Conservation (phyloP, 2,329 filamentous ascomycete genomes). For the Ceratocystis smalleyi region DNA sequence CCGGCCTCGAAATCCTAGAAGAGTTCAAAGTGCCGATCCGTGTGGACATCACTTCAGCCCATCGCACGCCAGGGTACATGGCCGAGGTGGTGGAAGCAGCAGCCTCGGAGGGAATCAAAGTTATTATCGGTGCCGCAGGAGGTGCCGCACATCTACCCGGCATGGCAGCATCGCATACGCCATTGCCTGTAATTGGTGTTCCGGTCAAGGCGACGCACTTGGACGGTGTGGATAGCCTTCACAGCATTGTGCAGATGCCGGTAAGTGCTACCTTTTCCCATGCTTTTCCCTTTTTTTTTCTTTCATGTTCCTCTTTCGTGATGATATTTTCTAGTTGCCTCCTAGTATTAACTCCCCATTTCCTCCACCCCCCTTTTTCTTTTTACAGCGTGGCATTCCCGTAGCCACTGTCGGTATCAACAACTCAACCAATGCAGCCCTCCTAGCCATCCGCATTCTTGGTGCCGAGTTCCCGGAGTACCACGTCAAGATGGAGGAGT, state of each 20-base stretch:
- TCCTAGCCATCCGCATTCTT: slow-evolving; percentile 55
- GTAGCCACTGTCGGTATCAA: slow-evolving; percentile 66
- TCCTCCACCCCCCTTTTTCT: neutral
- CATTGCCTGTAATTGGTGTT: slow-evolving; percentile 61
- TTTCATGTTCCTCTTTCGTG: slow-evolving; percentile 27
- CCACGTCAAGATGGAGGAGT: slow-evolving; percentile 41
- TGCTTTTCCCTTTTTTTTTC: slow-evolving; percentile 19
- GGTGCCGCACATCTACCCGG: slow-evolving; percentile 59
- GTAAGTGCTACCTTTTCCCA: slow-evolving; percentile 26
- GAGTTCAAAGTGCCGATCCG: slow-evolving; percentile 59
- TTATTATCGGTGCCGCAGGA: slow-evolving; percentile 61
- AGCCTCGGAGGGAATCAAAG: slow-evolving; percentile 49
- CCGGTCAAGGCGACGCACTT: slow-evolving; percentile 59
- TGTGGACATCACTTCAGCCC: slow-evolving; percentile 63
- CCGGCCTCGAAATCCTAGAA: slow-evolving; percentile 49
- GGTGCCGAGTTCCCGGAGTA: slow-evolving; percentile 42
- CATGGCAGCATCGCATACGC: slow-evolving; percentile 58
- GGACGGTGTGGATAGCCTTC: slow-evolving; percentile 55
- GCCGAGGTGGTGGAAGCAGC: slow-evolving; percentile 48
- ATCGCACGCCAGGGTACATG: slow-evolving; percentile 59
- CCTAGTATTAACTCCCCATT: neutral
- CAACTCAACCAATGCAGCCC: slow-evolving; percentile 61
- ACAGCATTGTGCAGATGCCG: slow-evolving; percentile 67
- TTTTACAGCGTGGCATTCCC: slow-evolving; percentile 40
- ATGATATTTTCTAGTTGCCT: slow-evolving; percentile 19